These are phyloP conservation scores for Hemerocallis citrina DNA, from an alignment of 106 monocot genomes.

Conservation along the genomic window DNA sequence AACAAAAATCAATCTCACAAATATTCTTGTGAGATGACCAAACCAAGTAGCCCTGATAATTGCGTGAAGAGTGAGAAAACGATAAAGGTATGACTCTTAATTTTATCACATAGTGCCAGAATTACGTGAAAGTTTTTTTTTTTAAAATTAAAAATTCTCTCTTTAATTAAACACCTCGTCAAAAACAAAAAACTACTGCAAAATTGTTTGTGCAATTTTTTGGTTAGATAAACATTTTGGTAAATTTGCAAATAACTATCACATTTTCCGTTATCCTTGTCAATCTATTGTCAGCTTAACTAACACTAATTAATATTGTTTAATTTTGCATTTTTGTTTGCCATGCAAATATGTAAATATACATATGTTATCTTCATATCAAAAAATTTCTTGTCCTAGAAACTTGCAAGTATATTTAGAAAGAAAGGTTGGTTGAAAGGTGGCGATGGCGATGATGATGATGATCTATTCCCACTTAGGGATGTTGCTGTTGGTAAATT, in stretches of 20 bases:
- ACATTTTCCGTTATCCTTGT: no score
- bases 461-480: conserved; percentile 34
- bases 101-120: not conserved
- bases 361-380: no score
- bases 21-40: conserved; percentile 29
- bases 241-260: no score
- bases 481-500: conserved; percentile 37
- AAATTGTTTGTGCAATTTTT: no score
- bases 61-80: conserved; percentile 53
- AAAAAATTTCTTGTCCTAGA: no score
- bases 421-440: conserved; percentile 34
- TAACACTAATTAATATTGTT: no score
- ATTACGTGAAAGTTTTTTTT: not conserved
- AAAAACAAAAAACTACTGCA: no score
- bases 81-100: conserved; percentile 37
- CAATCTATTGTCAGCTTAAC: no score
- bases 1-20: conserved; percentile 6
- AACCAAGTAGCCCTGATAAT: conserved; percentile 18
- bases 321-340: no score
- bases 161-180: not conserved
- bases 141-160: not conserved
- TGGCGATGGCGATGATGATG: no score
- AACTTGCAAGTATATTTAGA: conserved; percentile 48
- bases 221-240: no score
- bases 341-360: no score